These are phyloP conservation scores for Colletotrichum australisinense DNA, from an alignment of 2,329 filamentous ascomycete species.

Conservation along the genomic window DNA sequence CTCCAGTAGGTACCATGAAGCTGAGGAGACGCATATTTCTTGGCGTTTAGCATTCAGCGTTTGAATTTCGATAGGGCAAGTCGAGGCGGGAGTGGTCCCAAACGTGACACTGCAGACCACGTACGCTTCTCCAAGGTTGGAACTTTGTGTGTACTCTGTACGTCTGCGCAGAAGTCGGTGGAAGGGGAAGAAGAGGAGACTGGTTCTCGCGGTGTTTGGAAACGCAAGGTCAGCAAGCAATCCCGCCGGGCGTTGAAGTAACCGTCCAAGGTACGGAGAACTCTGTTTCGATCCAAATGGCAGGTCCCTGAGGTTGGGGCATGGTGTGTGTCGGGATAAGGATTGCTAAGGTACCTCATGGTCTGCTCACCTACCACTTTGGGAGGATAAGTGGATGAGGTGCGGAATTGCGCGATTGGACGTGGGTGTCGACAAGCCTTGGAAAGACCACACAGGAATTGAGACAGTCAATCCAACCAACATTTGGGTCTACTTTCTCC, in stretches of 20 bases:
- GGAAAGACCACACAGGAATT: not conserved
- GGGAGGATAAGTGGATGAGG: conserved; percentile 14
- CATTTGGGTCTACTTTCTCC: not conserved
- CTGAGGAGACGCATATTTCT: not conserved
- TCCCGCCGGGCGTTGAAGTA: not conserved
- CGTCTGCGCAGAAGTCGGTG: not conserved
- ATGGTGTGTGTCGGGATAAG: not conserved
- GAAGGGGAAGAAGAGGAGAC: not conserved
- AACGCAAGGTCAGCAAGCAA: conserved; percentile 7
- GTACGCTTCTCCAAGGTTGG: too few relatives aligned
- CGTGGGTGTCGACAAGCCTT: not conserved
- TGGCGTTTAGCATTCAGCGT: not conserved
- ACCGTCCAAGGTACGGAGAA: too few relatives aligned
- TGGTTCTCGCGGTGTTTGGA: not conserved
- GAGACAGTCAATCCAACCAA: not conserved
- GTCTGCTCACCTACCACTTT: conserved; percentile 32
- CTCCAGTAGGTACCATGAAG: not conserved
- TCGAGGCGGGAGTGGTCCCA: not conserved
- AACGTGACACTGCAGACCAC: not conserved
- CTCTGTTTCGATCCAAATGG: too few relatives aligned
- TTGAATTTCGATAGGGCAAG: not conserved
- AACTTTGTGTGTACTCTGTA: not conserved
- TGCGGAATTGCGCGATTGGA: conserved; percentile 25
- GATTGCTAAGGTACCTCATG: conserved; percentile 16
- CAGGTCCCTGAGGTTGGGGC: not conserved